Conservation (phyloP, 805 yeast genomes). For the Candida railenensis region DNA sequence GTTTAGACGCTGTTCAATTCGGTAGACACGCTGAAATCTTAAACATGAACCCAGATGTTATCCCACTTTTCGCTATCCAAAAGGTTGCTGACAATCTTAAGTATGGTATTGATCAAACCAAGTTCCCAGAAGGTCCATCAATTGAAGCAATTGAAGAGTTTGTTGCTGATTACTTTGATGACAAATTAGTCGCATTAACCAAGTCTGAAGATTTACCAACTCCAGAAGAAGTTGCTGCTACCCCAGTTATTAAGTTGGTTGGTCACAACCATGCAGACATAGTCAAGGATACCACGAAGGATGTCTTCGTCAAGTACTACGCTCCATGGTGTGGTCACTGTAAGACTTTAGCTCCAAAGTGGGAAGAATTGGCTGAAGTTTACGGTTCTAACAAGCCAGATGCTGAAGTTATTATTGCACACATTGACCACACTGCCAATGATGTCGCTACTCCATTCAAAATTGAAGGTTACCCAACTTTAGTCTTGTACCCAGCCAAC, state of each 20-base stretch:
- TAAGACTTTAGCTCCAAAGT: constrained; percentile 84
- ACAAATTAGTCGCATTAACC: constrained; percentile 66
- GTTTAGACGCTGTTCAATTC: constrained; percentile 74
- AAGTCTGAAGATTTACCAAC: constrained; percentile 89
- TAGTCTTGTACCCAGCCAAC: constrained; percentile 83
- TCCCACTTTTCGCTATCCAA: constrained; percentile 88
- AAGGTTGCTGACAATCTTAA: constrained; percentile 66
- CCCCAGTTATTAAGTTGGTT: constrained; percentile 72
- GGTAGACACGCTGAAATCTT: constrained; percentile 87
- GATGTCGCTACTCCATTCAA: constrained; percentile 71
- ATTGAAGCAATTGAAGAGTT: constrained; percentile 54
- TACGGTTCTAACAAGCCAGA: constrained; percentile 51
- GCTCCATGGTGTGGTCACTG: constrained; percentile 99
- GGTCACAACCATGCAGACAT: constrained; percentile 78
- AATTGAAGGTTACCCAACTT: constrained; percentile 89
- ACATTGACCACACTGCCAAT: constrained; percentile 85
- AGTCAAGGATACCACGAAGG: constrained; percentile 56
- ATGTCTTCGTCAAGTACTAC: constrained; percentile 84
- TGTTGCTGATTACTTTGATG: constrained; percentile 61
- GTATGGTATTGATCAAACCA: constrained; percentile 70
- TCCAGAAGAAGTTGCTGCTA: constrained; percentile 58
- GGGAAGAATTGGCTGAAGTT: constrained; percentile 79
- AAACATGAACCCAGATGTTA: constrained; percentile 76
- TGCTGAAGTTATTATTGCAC: constrained; percentile 68
- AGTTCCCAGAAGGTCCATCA: constrained; percentile 45